Percentiles rank a stretch among this genome's conserved stretches.
Conservation (phyloP, 2,329 filamentous ascomycete genomes). For the Xylariaceae sp. region DNA sequence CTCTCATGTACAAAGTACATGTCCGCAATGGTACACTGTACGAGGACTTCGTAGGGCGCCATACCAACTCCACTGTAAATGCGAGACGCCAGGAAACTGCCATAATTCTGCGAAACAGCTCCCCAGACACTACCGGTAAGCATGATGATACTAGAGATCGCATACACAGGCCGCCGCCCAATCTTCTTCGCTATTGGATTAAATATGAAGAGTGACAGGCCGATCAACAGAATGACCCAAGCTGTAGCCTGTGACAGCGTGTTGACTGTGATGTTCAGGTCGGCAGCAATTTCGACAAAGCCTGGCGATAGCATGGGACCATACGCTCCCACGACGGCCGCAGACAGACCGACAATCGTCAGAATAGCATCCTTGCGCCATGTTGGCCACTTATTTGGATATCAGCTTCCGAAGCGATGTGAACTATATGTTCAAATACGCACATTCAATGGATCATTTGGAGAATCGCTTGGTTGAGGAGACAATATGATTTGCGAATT, state of each 20-base stretch:
- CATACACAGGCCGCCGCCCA: conserved; percentile 57
- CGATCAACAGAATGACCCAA: conserved; percentile 57
- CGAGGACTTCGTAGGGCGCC: conserved; percentile 58
- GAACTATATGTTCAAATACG: conserved; percentile 24
- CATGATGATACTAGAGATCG: conserved; percentile 54
- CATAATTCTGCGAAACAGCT: conserved; percentile 50
- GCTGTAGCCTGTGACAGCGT: conserved; percentile 53
- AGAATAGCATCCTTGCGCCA: conserved; percentile 50
- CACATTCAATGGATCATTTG: conserved; percentile 57
- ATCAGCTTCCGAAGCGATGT: conserved; percentile 33
- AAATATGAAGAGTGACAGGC: conserved; percentile 55
- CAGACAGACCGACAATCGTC: conserved; percentile 47
- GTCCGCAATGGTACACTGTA: conserved; percentile 58
- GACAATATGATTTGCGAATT: conserved; percentile 46
- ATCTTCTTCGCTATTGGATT: conserved; percentile 59
- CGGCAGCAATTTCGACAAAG: conserved; percentile 48
- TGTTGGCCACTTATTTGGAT: conserved; percentile 50
- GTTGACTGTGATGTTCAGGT: conserved; percentile 52
- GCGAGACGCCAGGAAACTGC: conserved; percentile 53
- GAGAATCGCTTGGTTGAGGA: conserved; percentile 55
- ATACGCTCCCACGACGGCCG: conserved; percentile 45
- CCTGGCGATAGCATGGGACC: conserved; percentile 47
- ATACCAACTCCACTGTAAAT: conserved; percentile 56
- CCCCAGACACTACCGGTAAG: conserved; percentile 57
- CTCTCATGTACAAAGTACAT: conserved; percentile 56